Base-by-base conservation (phyloP, 2,329 filamentous ascomycete species). In the Beauveria brongniartii region DNA sequence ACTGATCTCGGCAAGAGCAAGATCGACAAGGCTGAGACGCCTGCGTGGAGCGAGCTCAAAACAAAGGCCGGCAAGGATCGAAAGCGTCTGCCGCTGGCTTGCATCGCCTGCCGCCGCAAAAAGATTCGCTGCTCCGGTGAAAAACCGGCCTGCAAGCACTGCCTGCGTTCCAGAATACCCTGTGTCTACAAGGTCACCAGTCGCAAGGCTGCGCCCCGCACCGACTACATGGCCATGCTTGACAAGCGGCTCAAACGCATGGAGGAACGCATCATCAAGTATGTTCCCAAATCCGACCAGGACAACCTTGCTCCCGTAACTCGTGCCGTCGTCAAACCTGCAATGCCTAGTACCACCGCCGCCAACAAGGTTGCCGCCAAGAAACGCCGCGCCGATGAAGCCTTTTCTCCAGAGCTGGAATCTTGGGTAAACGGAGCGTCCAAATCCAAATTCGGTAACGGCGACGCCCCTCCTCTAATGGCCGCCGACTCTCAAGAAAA, bases 151-250 rank as follows among this genome's bases (percentile, higher is more conserved):
- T 99, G 94, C 80, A 97, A 96, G 74, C 94, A 97, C 75, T 97
- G 94, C 71, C 80, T 95, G 62, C 85, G 92, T 61, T 96, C 93
- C 56, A 85, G 93, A 48, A 95, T 96, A 67, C 93, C 93, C 1
- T 99, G 94, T 72, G 92, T 97, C 5, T 99, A 97, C 81, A 97
- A 97, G 71, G 91, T 96, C 63, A 97, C 92, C 0, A 92, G 92
- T 4, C 83, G 94, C 63, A 97, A 97, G 73, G 92, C 93, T 1
- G 92, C 92, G 3, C 94, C 94, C 3, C 83, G 94, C 57, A 97
- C 94, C 20, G 94, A 97, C 74, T 97, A 97, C 74, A 97, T 97
- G 94, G 92, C 92, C 47, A 97, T 97, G 92, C 78, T 97, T 68
- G 94, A 97, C 75, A 97, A 96, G 75, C 84, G 94, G 58, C 74